Base-by-base conservation (phyloP, 768 basidiomycete species). In the Tylopilus sp. region DNA sequence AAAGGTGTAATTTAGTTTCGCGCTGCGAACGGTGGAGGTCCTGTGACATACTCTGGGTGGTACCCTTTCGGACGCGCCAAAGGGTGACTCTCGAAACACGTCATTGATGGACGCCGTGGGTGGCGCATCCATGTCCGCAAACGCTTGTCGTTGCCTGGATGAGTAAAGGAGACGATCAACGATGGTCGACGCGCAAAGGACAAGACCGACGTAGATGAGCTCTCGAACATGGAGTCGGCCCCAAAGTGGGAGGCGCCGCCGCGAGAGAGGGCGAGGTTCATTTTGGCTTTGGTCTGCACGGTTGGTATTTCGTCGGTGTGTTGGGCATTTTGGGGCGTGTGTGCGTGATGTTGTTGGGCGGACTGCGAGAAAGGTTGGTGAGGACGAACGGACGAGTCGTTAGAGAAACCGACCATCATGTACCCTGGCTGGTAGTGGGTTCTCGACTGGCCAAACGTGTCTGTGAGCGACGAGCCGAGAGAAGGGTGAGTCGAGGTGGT, bases 141-240 rank as follows among this genome's bases (percentile, higher is more conserved):
- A 70, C 5, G 78, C 73, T 64, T 87, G 84, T 16, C 85, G 76
- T 57, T 83, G 81, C 56, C 85, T 81, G 57, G 44, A 52, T 59
- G 50, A 19, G n/a, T n/a, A n/a, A n/a, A 47, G 21, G 28, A 34
- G 30, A 30, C 9, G 1, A 38, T 56, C 29, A 63, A 22, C 31
- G 54, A 28, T 38, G 46, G 52, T 50, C 38, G 30, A 37, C 0
- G 41, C 9, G 16, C 14, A 37, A 42, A 42, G 17, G 16, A 64
- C 17, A 9, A 46, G 40, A 63, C 50, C 4, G 17, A 63, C 69
- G 70, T 59, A 12, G 61, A 55, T 36, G 84, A 76, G 58, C 81
- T 88, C 66, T 89, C 82, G 59, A 91, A 90, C 89, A 91, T 89
- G 21, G 89, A 89, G 56, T 89, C 87, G 73, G 87, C 83, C 3